Base-by-base conservation (phyloP, 495 filamentous ascomycete species). In the Pyronema omphalodes region DNA sequence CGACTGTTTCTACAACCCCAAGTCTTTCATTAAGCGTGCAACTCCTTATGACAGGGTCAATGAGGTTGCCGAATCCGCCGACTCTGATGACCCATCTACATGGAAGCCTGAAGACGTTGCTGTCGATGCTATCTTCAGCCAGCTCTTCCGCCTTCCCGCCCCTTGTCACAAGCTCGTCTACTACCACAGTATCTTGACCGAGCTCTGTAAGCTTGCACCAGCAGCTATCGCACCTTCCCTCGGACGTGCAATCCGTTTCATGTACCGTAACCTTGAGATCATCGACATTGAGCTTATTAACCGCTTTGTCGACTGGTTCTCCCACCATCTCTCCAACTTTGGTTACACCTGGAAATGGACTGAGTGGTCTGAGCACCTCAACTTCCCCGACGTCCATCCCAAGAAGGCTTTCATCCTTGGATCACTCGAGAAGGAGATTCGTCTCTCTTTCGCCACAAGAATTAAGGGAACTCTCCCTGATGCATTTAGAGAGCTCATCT, bases 341-440 rank as follows among this genome's bases (percentile, higher is more conserved):
- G 91, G 93, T 39, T 99, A 96, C 62, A 91, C 93, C 3, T 99
- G 91, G 91, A 96, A 96, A 70, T 99, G 91, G 91, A 82, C 82
- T 15, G 91, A 99, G 70, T 99, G 91, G 91, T 76, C 83, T 53
- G 86, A 93, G 39, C 86, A 96, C 68, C 75, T 94, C 14, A 76
- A 78, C 9, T 76, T 88, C 19, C 74, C 86, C 0, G 68, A 79
- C 41, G 68, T 91, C 14, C 80, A 94, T 66, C 88, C 91, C 9
- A 82, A 82, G 65, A 94, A 94, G 70, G 82, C 88, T 5, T 94
- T 96, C 67, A 93, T 99, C 43, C 67, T 76, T 17, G 91, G 87
- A 8, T 79, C 86, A 8, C 70, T 99, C 45, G 93, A 99, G 67
- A 96, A 96, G 71, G 91, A 99, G 68, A 94, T 96, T 54, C 81